Percentiles rank a stretch among this genome's conserved stretches.
phyloP scores from a whole-genome alignment of 805 yeast genomes.

The Saccharomycopsis olivae region DNA sequence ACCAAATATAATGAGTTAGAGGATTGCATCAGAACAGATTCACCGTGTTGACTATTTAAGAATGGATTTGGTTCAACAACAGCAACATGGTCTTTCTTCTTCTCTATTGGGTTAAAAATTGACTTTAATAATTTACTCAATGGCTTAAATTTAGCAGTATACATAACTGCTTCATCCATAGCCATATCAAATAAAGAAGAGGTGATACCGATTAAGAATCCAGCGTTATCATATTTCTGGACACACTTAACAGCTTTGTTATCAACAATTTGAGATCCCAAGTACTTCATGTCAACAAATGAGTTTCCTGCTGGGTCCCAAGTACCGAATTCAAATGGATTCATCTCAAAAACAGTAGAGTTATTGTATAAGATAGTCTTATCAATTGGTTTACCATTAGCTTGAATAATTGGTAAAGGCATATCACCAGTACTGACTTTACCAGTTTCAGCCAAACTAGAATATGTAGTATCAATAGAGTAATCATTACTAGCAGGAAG shows the following conservation, averaged over 20 bases:
- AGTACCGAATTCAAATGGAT: slow-evolving; percentile 70
- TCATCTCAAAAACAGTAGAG: slow-evolving; percentile 37
- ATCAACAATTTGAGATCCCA: slow-evolving; percentile 56
- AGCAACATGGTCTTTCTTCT: slow-evolving; percentile 59
- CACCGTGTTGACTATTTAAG: neutral
- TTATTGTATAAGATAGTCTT: slow-evolving; percentile 36
- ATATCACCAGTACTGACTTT: slow-evolving; percentile 49
- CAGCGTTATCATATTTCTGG: slow-evolving; percentile 68
- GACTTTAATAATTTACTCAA: slow-evolving; percentile 51
- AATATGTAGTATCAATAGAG: slow-evolving; percentile 51
- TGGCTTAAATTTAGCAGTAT: neutral
- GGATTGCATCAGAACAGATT: neutral
- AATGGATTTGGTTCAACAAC: neutral
- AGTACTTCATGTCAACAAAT: slow-evolving; percentile 55
- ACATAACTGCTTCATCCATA: neutral
- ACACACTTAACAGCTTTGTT: slow-evolving; percentile 36
- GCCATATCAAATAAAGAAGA: slow-evolving; percentile 46
- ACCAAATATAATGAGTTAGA: slow-evolving; percentile 22
- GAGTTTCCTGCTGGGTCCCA: slow-evolving; percentile 72
- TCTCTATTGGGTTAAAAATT: slow-evolving; percentile 72
- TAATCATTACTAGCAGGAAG: slow-evolving; percentile 45
- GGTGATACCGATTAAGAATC: slow-evolving; percentile 74
- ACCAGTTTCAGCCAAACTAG: slow-evolving; percentile 47
- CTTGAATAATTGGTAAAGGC: slow-evolving; percentile 64
- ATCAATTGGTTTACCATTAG: slow-evolving; percentile 46